Evolutionary conservation across 2,329 filamentous ascomycete species (phyloP), one percentile per base, ranked within the genome.

Genomic region (Neoscytalidium dimidiatum): DNA sequence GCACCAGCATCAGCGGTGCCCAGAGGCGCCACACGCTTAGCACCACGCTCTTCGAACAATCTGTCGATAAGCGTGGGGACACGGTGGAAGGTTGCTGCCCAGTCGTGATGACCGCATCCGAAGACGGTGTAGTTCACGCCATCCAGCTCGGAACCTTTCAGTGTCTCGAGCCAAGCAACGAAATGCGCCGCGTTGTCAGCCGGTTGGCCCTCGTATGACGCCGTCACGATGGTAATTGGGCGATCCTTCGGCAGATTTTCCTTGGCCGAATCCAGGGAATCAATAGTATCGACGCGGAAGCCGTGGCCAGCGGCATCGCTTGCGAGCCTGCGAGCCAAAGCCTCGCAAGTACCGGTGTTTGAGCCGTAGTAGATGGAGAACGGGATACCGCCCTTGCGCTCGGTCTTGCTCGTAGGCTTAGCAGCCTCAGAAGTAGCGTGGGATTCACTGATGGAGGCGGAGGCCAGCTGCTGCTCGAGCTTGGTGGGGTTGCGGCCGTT

Each of bases 111-210:
- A 4, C 79, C 79, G 43, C 75, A 78, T 6, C 79, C 79, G 60
- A 80, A 81, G 2, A 81, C 73, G 2, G 77, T 70, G 62, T 78
- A 81, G 1, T 74, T 72, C 2, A 77, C 74, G 4, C 74, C 73
- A 5, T 74, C 67, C 8, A 78, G 58, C 51, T 74, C 72, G 1
- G 69, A 68, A 0, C 60, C 72, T 33, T 75, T 72, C 13, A 74
- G 65, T 2, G 67, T 68, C 17, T 71, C 69, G 0, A 81, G 62
- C 79, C 79, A 81, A 19, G 74, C 72, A 19, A 79, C 73, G 49
- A 81, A 81, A 52, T 79, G 74, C 3, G 73, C 74, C 0, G 79
- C 79, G 52, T 81, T 81, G 53, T 81, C 79, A 2, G 79, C 71
- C 3, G 79, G 78, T 26, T 78, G 73, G 11, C 79, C 79, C 66